Conservation (phyloP, 2,329 filamentous ascomycete species). For the Fusarium protoensiforme region DNA sequence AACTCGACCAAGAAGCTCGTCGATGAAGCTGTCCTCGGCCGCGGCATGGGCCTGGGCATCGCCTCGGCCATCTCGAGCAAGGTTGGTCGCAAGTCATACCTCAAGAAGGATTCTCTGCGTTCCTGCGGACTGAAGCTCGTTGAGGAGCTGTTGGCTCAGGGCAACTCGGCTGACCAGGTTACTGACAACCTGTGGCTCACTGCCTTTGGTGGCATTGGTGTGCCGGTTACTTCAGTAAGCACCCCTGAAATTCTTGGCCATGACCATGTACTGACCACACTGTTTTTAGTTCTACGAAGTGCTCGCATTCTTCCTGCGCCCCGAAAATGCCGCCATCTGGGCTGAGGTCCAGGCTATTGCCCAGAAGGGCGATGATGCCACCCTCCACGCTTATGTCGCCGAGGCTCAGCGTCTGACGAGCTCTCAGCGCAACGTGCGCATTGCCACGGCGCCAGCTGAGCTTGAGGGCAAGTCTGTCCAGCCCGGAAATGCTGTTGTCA, state of each 20-base stretch:
- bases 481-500: slow-evolving; percentile 53
- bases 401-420: slow-evolving; percentile 56
- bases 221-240: slow-evolving; percentile 52
- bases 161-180: slow-evolving; percentile 47
- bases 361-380: slow-evolving; percentile 47
- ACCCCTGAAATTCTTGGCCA: no score
- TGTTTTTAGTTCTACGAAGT: slow-evolving; percentile 56
- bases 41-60: slow-evolving; percentile 48
- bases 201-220: slow-evolving; percentile 54
- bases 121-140: slow-evolving; percentile 53
- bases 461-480: slow-evolving; percentile 53
- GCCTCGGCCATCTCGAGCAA: slow-evolving; percentile 42
- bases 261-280: not conserved
- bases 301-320: slow-evolving; percentile 54
- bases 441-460: slow-evolving; percentile 47
- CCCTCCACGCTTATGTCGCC: slow-evolving; percentile 51
- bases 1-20: slow-evolving; percentile 54
- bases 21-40: slow-evolving; percentile 48
- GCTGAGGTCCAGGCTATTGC: slow-evolving; percentile 54
- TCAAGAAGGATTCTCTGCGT: slow-evolving; percentile 51
- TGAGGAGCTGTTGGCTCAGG: slow-evolving; percentile 50
- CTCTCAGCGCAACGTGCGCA: slow-evolving; percentile 52
- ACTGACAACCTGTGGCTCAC: slow-evolving; percentile 52
- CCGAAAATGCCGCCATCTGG: slow-evolving; percentile 55
- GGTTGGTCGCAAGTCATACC: slow-evolving; percentile 42